Evolutionary conservation across 805 yeast species (phyloP).

Genomic region (Huiozyma naganishii): DNA sequence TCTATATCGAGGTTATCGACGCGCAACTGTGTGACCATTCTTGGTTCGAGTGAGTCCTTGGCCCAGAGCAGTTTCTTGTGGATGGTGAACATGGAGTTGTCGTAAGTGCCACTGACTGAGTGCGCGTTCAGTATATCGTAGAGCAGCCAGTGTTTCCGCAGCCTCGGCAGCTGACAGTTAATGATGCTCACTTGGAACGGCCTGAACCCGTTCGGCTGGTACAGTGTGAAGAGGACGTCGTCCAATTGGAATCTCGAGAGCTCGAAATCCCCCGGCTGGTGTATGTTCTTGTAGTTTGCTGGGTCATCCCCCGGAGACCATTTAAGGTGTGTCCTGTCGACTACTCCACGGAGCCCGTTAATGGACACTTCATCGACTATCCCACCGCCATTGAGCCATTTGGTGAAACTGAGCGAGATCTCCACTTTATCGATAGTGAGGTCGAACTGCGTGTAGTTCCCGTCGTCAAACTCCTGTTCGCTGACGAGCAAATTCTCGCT

Average conservation of each 20-base stretch:
- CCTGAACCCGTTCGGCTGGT: constrained; percentile 71
- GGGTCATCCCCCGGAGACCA: constrained; percentile 73
- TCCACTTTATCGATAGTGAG: constrained; percentile 77
- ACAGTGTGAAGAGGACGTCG: constrained; percentile 72
- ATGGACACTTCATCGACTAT: constrained; percentile 70
- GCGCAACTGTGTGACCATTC: constrained; percentile 27
- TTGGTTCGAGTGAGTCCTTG: not conserved
- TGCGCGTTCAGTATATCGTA: constrained; percentile 79
- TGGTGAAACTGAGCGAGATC: constrained; percentile 66
- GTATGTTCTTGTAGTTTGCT: constrained; percentile 60
- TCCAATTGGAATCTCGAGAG: constrained; percentile 72
- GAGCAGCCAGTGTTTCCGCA: constrained; percentile 89
- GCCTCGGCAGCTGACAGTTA: constrained; percentile 65
- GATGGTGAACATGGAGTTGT: constrained; percentile 83
- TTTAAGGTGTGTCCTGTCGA: constrained; percentile 77
- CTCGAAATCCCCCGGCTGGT: constrained; percentile 87
- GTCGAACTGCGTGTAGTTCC: constrained; percentile 94
- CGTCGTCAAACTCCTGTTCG: constrained; percentile 55
- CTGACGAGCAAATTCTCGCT: constrained; percentile 21
- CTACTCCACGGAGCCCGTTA: constrained; percentile 81
- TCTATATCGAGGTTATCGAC: constrained; percentile 80
- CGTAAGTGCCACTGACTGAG: constrained; percentile 82
- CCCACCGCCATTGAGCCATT: constrained; percentile 88
- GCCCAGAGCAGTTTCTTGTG: constrained; percentile 38
- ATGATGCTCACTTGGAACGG: constrained; percentile 84